A percentile compares a stretch with the other conserved stretches of the same genome.
These are phyloP conservation scores for Hericium alpestre DNA, from an alignment of 768 basidiomycete genomes.

Conservation along the genomic window DNA sequence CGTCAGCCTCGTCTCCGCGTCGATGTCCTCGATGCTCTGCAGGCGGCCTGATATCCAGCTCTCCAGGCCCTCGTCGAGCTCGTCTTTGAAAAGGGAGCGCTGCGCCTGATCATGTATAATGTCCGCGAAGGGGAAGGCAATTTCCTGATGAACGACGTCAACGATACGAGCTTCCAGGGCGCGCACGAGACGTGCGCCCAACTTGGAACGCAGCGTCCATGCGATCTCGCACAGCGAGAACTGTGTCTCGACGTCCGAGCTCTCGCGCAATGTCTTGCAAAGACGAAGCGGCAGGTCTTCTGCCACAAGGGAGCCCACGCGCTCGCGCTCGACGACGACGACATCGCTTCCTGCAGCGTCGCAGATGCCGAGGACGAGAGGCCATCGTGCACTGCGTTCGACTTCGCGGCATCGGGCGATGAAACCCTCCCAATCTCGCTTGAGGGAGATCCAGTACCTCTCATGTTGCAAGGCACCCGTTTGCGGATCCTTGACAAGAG, in stretches of 20 bases:
- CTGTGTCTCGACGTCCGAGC: slow-evolving; percentile 36
- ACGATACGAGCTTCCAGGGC: slow-evolving; percentile 48
- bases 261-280: slow-evolving; percentile 36
- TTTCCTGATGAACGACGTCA: slow-evolving; percentile 66
- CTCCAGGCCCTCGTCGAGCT: slow-evolving; percentile 47
- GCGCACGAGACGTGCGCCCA: slow-evolving; percentile 24
- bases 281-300: slow-evolving; percentile 62
- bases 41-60: slow-evolving; percentile 55
- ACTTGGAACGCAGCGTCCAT: slow-evolving; percentile 50
- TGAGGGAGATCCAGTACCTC: slow-evolving; percentile 76
- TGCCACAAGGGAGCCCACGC: slow-evolving; percentile 48
- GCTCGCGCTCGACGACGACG: slow-evolving; percentile 68
- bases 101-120: slow-evolving; percentile 58
- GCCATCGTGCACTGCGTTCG: slow-evolving; percentile 80
- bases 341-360: slow-evolving; percentile 28
- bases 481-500: slow-evolving; percentile 57
- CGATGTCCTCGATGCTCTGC: slow-evolving; percentile 44
- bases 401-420: slow-evolving; percentile 82
- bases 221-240: slow-evolving; percentile 49
- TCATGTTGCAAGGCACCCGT: slow-evolving; percentile 73
- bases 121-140: slow-evolving; percentile 67
- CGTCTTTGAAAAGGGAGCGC: slow-evolving; percentile 40
- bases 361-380: slow-evolving; percentile 50
- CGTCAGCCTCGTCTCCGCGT: slow-evolving; percentile 41
- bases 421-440: slow-evolving; percentile 94